These are phyloP conservation scores for Nicotiana noctiflora DNA, from an alignment of 257 asterid genomes.

Conservation along the genomic window DNA sequence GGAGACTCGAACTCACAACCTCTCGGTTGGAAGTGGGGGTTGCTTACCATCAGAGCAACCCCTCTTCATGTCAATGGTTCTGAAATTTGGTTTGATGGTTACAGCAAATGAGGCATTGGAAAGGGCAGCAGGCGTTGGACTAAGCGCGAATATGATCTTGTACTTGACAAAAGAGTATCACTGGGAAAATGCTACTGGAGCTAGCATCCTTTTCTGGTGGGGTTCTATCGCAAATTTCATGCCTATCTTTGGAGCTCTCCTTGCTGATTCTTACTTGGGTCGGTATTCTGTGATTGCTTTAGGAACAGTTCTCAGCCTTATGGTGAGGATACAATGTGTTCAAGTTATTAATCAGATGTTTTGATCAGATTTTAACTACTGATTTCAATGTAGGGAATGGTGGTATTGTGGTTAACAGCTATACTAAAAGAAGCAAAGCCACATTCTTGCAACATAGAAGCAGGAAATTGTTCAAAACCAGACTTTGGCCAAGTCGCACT, in stretches of 20 bases:
- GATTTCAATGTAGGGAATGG: slow-evolving; percentile 34
- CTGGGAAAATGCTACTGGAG: slow-evolving; percentile 36
- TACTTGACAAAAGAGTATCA: slow-evolving; percentile 42
- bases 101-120: slow-evolving; percentile 74
- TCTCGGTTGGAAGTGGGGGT: too few species aligned
- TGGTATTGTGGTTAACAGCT: slow-evolving; percentile 50
- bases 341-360: too few species aligned
- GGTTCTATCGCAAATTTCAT: slow-evolving; percentile 46
- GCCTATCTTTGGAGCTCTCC: slow-evolving; percentile 75
- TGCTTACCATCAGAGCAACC: too few species aligned
- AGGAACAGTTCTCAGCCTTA: slow-evolving; percentile 32
- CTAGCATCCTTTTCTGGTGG: slow-evolving; percentile 50
- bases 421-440: slow-evolving; percentile 35
- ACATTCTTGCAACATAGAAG: slow-evolving; percentile 27
- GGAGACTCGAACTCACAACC: too few species aligned
- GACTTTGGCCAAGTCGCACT: slow-evolving; percentile 32
- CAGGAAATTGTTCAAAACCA: slow-evolving; percentile 35
- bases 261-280: slow-evolving; percentile 73
- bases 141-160: slow-evolving; percentile 50
- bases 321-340: slow-evolving; percentile 22
- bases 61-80: too few species aligned
- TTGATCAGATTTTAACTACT: background rate
- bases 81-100: background rate
- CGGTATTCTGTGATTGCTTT: slow-evolving; percentile 49
- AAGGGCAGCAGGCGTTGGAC: slow-evolving; percentile 63